Percentiles rank a stretch among this genome's conserved stretches.
Evolutionary conservation across 352 stramenopile species (phyloP).

Genomic region (Globisporangium abappressorium): DNA sequence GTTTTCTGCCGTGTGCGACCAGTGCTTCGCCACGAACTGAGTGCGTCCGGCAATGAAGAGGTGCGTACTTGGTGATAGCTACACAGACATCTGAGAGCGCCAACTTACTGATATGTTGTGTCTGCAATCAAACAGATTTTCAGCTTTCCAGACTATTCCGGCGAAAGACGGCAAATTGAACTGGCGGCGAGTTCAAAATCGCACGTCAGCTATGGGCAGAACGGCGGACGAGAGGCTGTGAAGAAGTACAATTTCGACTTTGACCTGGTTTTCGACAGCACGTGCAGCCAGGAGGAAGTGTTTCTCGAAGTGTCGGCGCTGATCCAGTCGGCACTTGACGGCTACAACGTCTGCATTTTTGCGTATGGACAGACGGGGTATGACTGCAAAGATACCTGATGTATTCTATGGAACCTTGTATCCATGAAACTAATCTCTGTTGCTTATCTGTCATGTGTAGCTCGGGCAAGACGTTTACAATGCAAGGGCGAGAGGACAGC

Average conservation of each 20-base stretch:
- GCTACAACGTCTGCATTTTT: conserved; percentile 96
- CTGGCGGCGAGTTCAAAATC: conserved; percentile 57
- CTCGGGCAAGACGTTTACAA: conserved; percentile 88
- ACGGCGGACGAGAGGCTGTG: conserved; percentile 38
- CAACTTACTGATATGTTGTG: background rate
- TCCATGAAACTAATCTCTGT: background rate
- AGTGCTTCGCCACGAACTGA: conserved; percentile 66
- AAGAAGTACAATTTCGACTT: conserved; percentile 96
- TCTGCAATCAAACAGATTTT: conserved; percentile 47
- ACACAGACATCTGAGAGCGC: background rate
- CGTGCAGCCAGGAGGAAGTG: conserved; percentile 93
- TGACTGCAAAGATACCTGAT: background rate
- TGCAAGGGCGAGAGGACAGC: conserved; percentile 67
- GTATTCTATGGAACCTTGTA: background rate
- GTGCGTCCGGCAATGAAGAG: conserved; percentile 36
- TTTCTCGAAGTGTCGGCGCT: conserved; percentile 96
- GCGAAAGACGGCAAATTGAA: conserved; percentile 70
- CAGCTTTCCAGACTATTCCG: conserved; percentile 64
- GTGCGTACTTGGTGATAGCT: conserved; percentile 22
- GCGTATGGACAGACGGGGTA: conserved; percentile 87
- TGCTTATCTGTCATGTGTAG: conserved; percentile 20
- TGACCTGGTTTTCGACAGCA: conserved; percentile 95
- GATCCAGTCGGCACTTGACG: conserved; percentile 94
- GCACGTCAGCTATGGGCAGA: conserved; percentile 75
- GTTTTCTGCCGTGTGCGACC: conserved; percentile 95